Percentiles rank a stretch among this genome's conserved stretches.
phyloP scores from a whole-genome alignment of 2,329 filamentous ascomycete genomes.

The Davidsoniella neocaledoniae region DNA sequence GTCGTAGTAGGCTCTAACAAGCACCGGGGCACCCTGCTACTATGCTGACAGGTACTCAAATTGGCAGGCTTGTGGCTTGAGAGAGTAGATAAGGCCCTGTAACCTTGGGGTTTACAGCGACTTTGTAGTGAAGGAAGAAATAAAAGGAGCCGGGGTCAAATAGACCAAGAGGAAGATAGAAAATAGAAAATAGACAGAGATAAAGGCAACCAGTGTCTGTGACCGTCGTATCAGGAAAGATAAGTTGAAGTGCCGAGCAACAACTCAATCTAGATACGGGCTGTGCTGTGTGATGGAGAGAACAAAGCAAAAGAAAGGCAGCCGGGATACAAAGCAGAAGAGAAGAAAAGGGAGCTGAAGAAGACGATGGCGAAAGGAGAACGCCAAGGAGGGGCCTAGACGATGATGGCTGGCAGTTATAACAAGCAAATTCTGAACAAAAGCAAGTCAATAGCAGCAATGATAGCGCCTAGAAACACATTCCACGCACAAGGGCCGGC shows the following conservation, averaged over 20 bases:
- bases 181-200: constrained; percentile 9
- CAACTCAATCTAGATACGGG: too few relatives aligned
- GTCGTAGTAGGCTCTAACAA: not conserved
- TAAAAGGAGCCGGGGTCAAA: constrained; percentile 12
- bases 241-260: not conserved
- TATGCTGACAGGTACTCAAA: too few relatives aligned
- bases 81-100: too few relatives aligned
- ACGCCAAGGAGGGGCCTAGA: not conserved
- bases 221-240: too few relatives aligned
- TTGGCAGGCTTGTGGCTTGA: not conserved
- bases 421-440: too few relatives aligned
- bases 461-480: too few relatives aligned
- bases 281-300: not conserved
- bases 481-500: too few relatives aligned
- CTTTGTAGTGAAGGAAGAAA: constrained; percentile 2
- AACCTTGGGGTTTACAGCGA: too few relatives aligned
- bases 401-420: too few relatives aligned
- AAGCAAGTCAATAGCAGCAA: too few relatives aligned
- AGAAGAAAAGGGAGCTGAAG: not conserved
- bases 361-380: not conserved
- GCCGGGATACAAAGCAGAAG: constrained; percentile 1
- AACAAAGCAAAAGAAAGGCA: constrained; percentile 1
- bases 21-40: too few relatives aligned
- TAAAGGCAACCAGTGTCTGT: constrained; percentile 6
- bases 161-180: constrained; percentile 5